Evolutionary conservation across 352 stramenopile genomes (phyloP).

Genomic region (Globisporangium nunn): DNA sequence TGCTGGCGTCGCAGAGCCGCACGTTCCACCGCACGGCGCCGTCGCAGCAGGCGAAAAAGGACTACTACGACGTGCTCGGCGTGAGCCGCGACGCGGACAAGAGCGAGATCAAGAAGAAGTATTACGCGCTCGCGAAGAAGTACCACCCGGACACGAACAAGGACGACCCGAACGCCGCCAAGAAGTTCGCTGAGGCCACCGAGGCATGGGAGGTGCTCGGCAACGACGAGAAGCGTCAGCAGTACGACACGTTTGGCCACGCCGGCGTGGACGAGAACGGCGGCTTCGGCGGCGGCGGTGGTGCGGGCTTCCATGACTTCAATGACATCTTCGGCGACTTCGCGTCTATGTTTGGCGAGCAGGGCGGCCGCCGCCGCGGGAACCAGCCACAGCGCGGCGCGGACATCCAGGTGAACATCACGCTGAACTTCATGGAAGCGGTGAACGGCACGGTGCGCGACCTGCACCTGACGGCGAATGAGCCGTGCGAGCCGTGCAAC

Average conservation of each 20-base stretch:
- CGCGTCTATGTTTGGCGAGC: conserved; percentile 72
- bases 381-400: conserved; percentile 83
- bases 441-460: conserved; percentile 90
- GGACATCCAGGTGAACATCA: conserved; percentile 93
- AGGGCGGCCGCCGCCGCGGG: conserved; percentile 36
- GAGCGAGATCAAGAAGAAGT: conserved; percentile 97
- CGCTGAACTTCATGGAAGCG: conserved; percentile 93
- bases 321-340: conserved; percentile 90
- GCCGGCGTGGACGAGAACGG: conserved; percentile 90
- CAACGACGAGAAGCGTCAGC: conserved; percentile 89
- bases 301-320: conserved; percentile 70
- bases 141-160: conserved; percentile 98
- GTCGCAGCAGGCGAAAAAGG: conserved; percentile 69
- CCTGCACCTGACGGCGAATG: conserved; percentile 72
- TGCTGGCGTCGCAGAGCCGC: conserved; percentile 7
- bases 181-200: conserved; percentile 91
- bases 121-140: conserved; percentile 95
- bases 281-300: conserved; percentile 41
- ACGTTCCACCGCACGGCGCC: conserved; percentile 65
- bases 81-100: conserved; percentile 87
- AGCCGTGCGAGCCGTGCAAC: conserved; percentile 72
- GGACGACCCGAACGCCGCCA: conserved; percentile 78
- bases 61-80: conserved; percentile 96
- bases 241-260: conserved; percentile 94
- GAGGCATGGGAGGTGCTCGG: conserved; percentile 93